phyloP scores from a whole-genome alignment of 768 basidiomycete species.

The Termitomyces sp. region DNA sequence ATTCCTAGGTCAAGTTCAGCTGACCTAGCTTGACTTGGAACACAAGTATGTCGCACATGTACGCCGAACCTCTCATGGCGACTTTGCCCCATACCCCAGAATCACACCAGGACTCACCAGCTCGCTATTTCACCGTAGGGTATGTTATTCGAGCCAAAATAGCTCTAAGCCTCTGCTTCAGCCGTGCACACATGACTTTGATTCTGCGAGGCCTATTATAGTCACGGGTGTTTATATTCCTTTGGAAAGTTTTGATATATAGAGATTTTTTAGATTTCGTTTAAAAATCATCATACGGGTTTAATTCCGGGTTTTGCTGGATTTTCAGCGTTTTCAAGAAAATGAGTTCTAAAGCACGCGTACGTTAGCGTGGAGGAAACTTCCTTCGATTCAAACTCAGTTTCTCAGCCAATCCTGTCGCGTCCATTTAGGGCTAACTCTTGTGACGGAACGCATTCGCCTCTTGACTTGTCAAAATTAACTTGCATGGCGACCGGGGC shows the following conservation, averaged over 20 bases:
- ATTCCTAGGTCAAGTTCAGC: neutral
- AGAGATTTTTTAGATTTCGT: neutral
- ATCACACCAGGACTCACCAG: too few species aligned
- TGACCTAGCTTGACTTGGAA: neutral
- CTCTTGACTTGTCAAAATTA: neutral
- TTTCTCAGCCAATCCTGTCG: neutral
- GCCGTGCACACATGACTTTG: conserved; percentile 76
- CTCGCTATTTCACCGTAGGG: too few species aligned
- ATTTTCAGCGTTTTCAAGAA: too few species aligned
- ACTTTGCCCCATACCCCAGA: conserved; percentile 16
- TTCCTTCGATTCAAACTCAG: neutral
- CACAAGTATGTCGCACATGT: neutral
- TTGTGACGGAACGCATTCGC: neutral
- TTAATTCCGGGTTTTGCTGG: neutral
- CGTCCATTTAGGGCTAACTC: neutral
- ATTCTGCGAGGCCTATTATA: conserved; percentile 68
- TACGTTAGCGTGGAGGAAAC: too few species aligned
- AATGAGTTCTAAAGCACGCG: too few species aligned
- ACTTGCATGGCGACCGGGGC: conserved; percentile 23
- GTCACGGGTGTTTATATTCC: too few species aligned
- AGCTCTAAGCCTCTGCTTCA: conserved; percentile 62
- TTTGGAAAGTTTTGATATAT: conserved; percentile 68
- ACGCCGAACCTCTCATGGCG: neutral
- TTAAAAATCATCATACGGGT: neutral
- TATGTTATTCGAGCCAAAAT: too few species aligned